Evolutionary conservation across 2,329 filamentous ascomycete genomes (phyloP).

Genomic region (Ascochyta viciae-villosae): DNA sequence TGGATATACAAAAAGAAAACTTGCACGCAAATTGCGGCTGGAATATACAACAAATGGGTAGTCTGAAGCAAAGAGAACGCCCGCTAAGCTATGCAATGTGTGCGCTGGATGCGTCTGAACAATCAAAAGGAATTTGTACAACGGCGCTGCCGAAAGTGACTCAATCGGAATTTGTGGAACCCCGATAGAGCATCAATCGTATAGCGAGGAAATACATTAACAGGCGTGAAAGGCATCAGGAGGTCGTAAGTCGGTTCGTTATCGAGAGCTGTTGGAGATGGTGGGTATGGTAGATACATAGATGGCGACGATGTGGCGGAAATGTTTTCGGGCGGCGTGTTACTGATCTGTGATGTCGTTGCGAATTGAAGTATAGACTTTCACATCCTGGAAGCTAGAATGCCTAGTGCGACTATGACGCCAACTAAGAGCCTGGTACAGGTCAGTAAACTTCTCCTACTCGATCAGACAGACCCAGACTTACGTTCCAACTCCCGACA

Average conservation of each 20-base stretch:
- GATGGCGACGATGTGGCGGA: conserved; percentile 8
- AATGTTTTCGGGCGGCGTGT: conserved; percentile 5
- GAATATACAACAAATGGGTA: conserved; percentile 20
- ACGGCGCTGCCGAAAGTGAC: conserved; percentile 28
- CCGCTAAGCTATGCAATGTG: conserved; percentile 44
- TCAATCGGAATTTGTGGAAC: conserved; percentile 26
- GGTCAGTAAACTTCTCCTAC: conserved; percentile 2
- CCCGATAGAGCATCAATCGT: conserved; percentile 25
- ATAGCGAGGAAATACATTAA: conserved; percentile 20
- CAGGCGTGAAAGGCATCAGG: conserved; percentile 13
- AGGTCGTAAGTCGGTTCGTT: conserved; percentile 30
- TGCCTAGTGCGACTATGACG: conserved; percentile 34
- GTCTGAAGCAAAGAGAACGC: conserved; percentile 34
- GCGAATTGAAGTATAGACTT: conserved; percentile 9
- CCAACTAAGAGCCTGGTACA: conserved; percentile 14
- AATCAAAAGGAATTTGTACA: conserved; percentile 32
- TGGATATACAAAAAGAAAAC: conserved; percentile 10
- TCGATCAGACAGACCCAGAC: not conserved
- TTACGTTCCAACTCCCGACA: conserved; percentile 63
- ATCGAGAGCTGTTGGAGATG: conserved; percentile 20
- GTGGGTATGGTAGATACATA: conserved; percentile 8
- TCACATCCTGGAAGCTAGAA: conserved; percentile 47
- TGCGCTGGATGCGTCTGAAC: conserved; percentile 21
- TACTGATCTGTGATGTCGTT: conserved; percentile 9
- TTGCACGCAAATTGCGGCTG: conserved; percentile 12